Evolutionary conservation across 495 filamentous ascomycete genomes (phyloP).

Genomic region (Xylaria cubensis): DNA sequence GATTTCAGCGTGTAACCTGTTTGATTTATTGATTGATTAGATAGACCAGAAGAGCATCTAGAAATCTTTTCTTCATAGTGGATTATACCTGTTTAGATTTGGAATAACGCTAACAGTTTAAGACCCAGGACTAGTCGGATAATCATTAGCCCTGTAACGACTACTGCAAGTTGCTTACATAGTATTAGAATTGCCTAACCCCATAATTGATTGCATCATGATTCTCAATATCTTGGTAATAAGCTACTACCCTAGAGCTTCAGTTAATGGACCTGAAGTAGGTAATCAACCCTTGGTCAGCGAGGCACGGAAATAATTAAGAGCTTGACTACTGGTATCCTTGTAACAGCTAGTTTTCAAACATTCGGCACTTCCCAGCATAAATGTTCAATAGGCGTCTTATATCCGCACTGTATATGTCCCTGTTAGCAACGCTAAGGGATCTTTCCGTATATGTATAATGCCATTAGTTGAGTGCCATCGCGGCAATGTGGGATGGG

Average conservation of each 20-base stretch:
- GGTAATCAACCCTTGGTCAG: background rate
- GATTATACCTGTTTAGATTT: background rate
- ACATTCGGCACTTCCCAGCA: background rate
- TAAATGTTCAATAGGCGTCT: background rate
- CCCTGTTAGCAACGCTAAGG: background rate
- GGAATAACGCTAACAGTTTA: background rate
- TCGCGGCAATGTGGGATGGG: background rate
- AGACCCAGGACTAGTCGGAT: background rate
- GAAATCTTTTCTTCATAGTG: background rate
- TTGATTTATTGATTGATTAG: constrained; percentile 7
- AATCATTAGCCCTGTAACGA: background rate
- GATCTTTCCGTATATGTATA: background rate
- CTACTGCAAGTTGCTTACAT: background rate
- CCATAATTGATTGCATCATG: constrained; percentile 11
- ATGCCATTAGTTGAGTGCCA: background rate
- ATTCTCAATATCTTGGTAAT: constrained; percentile 21
- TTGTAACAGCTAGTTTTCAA: background rate
- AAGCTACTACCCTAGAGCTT: background rate
- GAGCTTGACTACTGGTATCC: background rate
- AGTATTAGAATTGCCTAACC: background rate
- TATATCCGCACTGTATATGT: background rate
- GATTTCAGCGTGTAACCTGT: background rate
- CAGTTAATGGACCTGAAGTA: background rate
- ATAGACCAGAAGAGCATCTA: background rate
- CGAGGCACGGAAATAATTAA: background rate